Evolutionary conservation across 768 basidiomycete species (phyloP).

Genomic region (Hygrocybe punicea): DNA sequence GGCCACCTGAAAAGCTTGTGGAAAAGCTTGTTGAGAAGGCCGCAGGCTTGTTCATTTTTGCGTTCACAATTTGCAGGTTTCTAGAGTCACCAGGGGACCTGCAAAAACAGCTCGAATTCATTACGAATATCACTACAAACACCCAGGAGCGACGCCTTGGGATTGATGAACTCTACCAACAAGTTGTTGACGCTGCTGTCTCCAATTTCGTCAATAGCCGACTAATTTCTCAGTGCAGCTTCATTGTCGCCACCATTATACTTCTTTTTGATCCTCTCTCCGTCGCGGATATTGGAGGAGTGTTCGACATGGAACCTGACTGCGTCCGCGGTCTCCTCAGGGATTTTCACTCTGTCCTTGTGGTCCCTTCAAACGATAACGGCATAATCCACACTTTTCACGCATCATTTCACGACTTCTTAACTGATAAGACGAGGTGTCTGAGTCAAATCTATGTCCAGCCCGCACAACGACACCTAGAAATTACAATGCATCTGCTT

Average conservation of each 20-base stretch:
- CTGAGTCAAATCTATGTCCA: conserved; percentile 26
- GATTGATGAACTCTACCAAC: conserved; percentile 13
- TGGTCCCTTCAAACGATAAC: conserved; percentile 12
- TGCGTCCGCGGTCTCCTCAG: not conserved
- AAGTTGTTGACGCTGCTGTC: conserved; percentile 8
- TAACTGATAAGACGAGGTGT: conserved; percentile 30
- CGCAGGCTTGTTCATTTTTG: not conserved
- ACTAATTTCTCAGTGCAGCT: not conserved
- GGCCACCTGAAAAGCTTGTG: not conserved
- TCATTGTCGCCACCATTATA: not conserved
- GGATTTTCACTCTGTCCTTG: conserved; percentile 8
- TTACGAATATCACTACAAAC: conserved; percentile 10
- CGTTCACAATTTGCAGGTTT: conserved; percentile 8
- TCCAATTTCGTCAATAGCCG: not conserved
- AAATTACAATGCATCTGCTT: not conserved
- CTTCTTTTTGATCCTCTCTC: not conserved
- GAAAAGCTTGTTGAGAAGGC: not conserved
- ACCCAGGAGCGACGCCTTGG: conserved; percentile 18
- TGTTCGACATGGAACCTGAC: conserved; percentile 3
- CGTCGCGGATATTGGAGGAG: not conserved
- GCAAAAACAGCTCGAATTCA: conserved; percentile 9
- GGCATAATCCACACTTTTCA: conserved; percentile 27
- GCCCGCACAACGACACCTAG: conserved; percentile 2
- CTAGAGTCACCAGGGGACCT: conserved; percentile 5
- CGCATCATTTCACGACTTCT: conserved; percentile 34